Percentiles rank a stretch among this genome's conserved stretches.
Conservation (phyloP, 371 early-diverging fungal genomes). For the Rhizopus arrhizus region DNA sequence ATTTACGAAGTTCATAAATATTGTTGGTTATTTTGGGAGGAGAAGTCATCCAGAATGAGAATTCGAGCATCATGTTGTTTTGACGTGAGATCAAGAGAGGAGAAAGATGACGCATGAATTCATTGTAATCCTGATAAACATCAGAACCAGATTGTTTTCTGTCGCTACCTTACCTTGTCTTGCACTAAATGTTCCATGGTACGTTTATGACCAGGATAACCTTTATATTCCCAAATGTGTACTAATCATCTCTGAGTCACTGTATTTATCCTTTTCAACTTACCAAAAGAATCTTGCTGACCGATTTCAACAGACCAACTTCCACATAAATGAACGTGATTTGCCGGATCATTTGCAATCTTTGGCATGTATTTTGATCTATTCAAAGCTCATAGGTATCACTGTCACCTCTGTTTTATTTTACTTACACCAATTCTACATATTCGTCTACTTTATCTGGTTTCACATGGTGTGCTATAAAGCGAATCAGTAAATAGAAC, state of each 20-base stretch:
- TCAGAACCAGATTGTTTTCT: not conserved
- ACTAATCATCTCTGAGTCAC: slow-evolving; percentile 35
- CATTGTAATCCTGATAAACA: slow-evolving; percentile 5
- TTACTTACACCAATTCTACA: slow-evolving; percentile 62
- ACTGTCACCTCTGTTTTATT: not conserved
- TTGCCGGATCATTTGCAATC: slow-evolving; percentile 73
- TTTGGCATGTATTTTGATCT: slow-evolving; percentile 70
- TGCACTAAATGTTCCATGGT: slow-evolving; percentile 54
- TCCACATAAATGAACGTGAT: slow-evolving; percentile 81
- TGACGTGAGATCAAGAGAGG: slow-evolving; percentile 74
- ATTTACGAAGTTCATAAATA: slow-evolving; percentile 91
- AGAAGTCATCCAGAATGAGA: slow-evolving; percentile 88
- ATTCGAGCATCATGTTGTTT: slow-evolving; percentile 88
- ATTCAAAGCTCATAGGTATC: slow-evolving; percentile 29
- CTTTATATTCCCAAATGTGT: slow-evolving; percentile 94
- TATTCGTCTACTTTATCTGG: slow-evolving; percentile 89
- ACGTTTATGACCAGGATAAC: slow-evolving; percentile 79
- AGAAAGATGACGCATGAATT: slow-evolving; percentile 65
- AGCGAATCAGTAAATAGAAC: not conserved
- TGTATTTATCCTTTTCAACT: not conserved
- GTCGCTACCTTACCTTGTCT: slow-evolving; percentile 51
- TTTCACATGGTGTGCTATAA: slow-evolving; percentile 75
- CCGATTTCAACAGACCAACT: slow-evolving; percentile 90
- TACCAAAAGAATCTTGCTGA: slow-evolving; percentile 81
- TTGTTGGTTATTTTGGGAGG: slow-evolving; percentile 76